Percentiles rank a stretch among this genome's conserved stretches.
These are phyloP conservation scores for Coemansia sp. DNA, from an alignment of 192 early-diverging fungal genomes.

Conservation along the genomic window DNA sequence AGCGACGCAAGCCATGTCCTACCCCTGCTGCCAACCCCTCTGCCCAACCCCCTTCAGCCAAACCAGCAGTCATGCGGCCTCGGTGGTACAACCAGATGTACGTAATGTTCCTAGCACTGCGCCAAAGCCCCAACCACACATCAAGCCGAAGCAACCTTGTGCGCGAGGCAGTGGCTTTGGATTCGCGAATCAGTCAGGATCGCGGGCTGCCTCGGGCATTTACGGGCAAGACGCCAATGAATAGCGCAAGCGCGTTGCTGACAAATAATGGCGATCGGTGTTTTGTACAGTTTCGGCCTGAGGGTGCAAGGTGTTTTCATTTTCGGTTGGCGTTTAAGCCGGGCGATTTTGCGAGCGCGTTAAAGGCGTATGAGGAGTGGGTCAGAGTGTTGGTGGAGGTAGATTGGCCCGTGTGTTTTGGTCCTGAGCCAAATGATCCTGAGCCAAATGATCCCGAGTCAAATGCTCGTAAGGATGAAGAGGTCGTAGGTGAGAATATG, in stretches of 20 bases:
- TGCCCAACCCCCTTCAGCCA: not conserved
- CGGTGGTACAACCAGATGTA: constrained; percentile 92
- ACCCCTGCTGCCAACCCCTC: not conserved
- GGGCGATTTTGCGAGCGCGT: constrained; percentile 72
- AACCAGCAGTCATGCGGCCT: constrained; percentile 45
- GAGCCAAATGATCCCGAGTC: not conserved
- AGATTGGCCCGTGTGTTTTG: constrained; percentile 90
- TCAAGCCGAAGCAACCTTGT: constrained; percentile 75
- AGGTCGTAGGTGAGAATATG: no score
- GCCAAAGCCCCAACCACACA: constrained; percentile 65
- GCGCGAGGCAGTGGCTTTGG: constrained; percentile 70
- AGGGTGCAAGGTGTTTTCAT: constrained; percentile 64
- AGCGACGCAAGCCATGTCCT: constrained; percentile 18
- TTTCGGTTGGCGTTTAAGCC: constrained; percentile 83
- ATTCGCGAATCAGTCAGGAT: constrained; percentile 71
- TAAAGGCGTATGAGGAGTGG: constrained; percentile 73
- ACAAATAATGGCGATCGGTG: constrained; percentile 77
- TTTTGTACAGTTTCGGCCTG: constrained; percentile 71
- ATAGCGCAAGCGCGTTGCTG: constrained; percentile 72
- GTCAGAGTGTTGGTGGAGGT: constrained; percentile 63
- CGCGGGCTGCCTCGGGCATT: constrained; percentile 77
- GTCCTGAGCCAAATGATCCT: constrained; percentile 14
- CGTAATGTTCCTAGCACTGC: constrained; percentile 77
- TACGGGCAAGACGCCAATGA: constrained; percentile 83
- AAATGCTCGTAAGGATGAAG: no score